A percentile compares a stretch with the other conserved stretches of the same genome.
Evolutionary conservation across 192 early-diverging fungal species (phyloP).

Genomic region (Allomyces javanicus): DNA sequence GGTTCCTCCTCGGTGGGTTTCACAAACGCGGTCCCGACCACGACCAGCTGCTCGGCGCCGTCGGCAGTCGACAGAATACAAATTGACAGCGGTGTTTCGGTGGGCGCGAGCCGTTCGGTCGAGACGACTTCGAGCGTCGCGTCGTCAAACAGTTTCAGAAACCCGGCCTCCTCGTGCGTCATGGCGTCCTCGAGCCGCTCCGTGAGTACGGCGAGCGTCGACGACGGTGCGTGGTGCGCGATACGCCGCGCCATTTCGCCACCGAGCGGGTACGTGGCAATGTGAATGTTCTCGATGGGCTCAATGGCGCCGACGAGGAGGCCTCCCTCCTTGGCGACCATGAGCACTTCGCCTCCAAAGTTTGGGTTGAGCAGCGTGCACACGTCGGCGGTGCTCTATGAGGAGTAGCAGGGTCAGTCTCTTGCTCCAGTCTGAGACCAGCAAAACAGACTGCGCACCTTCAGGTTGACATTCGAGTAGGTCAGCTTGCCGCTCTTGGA

Average conservation of each 20-base stretch:
- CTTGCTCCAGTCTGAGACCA: too few relatives aligned
- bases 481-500: conserved; percentile 39
- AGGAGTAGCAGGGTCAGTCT: too few relatives aligned
- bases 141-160: conserved; percentile 47
- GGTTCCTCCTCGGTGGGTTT: conserved; percentile 38
- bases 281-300: conserved; percentile 65
- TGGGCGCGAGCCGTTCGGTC: conserved; percentile 8
- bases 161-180: conserved; percentile 11
- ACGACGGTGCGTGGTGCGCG: conserved; percentile 25
- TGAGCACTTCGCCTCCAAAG: conserved; percentile 18
- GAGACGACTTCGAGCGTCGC: conserved; percentile 36
- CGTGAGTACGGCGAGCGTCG: conserved; percentile 46
- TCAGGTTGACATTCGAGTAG: conserved; percentile 68
- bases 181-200: conserved; percentile 13
- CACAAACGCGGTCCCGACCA: conserved; percentile 53
- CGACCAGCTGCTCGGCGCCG: conserved; percentile 27
- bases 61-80: not conserved
- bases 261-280: conserved; percentile 39
- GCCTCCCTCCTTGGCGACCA: conserved; percentile 34
- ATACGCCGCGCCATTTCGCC: conserved; percentile 50
- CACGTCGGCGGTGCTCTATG: conserved; percentile 11
- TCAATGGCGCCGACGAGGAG: conserved; percentile 61
- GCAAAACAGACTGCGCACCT: conserved; percentile 15
- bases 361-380: conserved; percentile 17
- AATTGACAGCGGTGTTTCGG: conserved; percentile 9